These are phyloP conservation scores for Tinospora cordifolia DNA, from an alignment of 164 flowering plant species.

Conservation along the genomic window DNA sequence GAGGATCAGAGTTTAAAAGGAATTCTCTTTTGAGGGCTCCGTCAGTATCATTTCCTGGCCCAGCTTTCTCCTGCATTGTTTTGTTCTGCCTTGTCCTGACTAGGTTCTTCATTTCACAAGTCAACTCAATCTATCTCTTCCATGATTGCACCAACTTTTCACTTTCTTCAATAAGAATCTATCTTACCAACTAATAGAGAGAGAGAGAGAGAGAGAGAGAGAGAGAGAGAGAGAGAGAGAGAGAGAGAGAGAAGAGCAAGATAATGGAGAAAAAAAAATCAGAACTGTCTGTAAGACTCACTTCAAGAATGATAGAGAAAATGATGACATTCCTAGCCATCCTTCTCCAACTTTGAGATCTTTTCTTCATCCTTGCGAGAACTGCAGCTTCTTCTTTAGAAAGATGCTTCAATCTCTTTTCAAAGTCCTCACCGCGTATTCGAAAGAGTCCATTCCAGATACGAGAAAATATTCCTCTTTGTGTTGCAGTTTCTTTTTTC, in stretches of 20 bases:
- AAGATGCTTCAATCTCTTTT: slow-evolving; percentile 66
- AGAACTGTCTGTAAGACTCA: slow-evolving; percentile 10
- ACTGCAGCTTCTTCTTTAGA: slow-evolving; percentile 77
- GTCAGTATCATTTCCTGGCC: too few species aligned
- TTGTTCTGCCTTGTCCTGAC: too few species aligned
- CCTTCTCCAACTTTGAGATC: slow-evolving; percentile 51
- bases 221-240: neutral
- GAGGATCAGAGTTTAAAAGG: too few species aligned
- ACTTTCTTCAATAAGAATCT: neutral
- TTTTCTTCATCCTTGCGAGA: slow-evolving; percentile 47
- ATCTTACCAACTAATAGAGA: neutral
- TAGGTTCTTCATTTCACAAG: too few species aligned
- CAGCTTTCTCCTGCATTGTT: too few species aligned
- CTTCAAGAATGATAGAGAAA: slow-evolving; percentile 67
- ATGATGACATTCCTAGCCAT: slow-evolving; percentile 44
- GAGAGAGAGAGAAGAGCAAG: neutral
- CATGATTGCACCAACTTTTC: neutral
- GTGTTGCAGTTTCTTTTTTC: slow-evolving; percentile 7
- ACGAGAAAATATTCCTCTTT: slow-evolving; percentile 51
- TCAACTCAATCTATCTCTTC: too few species aligned
- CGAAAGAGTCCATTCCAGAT: slow-evolving; percentile 64
- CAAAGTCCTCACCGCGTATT: slow-evolving; percentile 55
- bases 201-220: neutral
- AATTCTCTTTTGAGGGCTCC: too few species aligned
- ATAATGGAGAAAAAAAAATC: neutral